Evolutionary conservation across 2,329 filamentous ascomycete genomes (phyloP).

Genomic region (Tolypocladium inflatum): DNA sequence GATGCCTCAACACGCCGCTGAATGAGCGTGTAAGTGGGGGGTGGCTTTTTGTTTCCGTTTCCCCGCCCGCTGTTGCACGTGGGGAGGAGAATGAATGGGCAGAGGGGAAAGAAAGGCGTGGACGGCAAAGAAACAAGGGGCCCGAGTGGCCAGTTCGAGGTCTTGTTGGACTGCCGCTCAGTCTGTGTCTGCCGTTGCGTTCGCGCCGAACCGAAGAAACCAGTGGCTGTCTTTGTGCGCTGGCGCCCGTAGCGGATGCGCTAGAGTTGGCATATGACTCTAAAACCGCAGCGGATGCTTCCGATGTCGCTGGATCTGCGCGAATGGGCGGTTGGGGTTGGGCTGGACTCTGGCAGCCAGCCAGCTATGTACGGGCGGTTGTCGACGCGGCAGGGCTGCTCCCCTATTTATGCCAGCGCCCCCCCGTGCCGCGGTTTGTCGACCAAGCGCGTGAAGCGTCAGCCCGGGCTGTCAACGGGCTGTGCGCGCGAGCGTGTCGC

Average conservation of each 20-base stretch:
- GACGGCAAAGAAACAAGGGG: background rate
- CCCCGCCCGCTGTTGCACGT: background rate
- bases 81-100: background rate
- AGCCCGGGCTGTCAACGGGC: background rate
- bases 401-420: background rate
- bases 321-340: background rate
- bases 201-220: background rate
- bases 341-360: background rate
- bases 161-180: background rate
- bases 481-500: background rate
- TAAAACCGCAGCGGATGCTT: background rate
- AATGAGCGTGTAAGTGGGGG: background rate
- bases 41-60: background rate
- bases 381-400: background rate
- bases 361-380: background rate
- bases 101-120: background rate
- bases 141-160: background rate
- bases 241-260: background rate
- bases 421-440: background rate
- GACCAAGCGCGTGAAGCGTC: background rate
- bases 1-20: background rate
- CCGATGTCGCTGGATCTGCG: background rate
- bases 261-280: background rate
- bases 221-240: background rate
- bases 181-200: too few species aligned